Evolutionary conservation across 345 rosid species (phyloP), one percentile per base, ranked within the genome.

Genomic region (Noccaea bulbosa): DNA sequence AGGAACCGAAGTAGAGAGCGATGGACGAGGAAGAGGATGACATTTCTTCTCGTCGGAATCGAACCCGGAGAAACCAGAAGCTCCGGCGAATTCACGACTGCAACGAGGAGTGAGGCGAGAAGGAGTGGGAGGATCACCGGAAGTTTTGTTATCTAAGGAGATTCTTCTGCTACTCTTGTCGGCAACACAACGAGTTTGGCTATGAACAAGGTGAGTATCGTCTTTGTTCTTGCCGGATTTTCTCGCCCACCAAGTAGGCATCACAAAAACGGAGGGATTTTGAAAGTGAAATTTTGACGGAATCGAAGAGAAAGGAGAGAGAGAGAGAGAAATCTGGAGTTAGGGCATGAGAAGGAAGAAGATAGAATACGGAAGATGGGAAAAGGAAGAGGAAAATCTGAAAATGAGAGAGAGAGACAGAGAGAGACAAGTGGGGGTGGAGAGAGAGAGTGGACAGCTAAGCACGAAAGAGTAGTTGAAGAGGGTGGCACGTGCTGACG

Each of bases 171-270:
- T 78, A 44, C n/a, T 74, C 52, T 74, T 72, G 66, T 62, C 68
- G 46, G 60, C 15, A n/a, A 22, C 53, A 7, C 60, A 38, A 7
- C 52, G 62, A 35, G 46, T 67, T 8, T 48, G 30, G 43, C 55
- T 41, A 10, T 59, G 74, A 37, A 69, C 70, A 76, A 71, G 54
- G 65, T 71, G 68, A 7, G 33, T 62, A 12, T 76, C 87, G 69
- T 85, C 92, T 59, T 85, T 84, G 79, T 49, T 79, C 80, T 88
- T 94, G 17, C 80, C 65, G 0, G 85, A 81, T 63, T 81, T 94
- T 69, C 56, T 89, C 9, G 77, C 57, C 93, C 95, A 91, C 97
- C 96, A 91, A 79, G 81, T 84, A 63, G 90, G 96, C 96, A 89
- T 89, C 61, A 35, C 71, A 68, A 32, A 40, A 16, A 34, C 2